These are phyloP conservation scores for Tubosaeta sp. DNA, from an alignment of 768 basidiomycete genomes.

Conservation along the genomic window DNA sequence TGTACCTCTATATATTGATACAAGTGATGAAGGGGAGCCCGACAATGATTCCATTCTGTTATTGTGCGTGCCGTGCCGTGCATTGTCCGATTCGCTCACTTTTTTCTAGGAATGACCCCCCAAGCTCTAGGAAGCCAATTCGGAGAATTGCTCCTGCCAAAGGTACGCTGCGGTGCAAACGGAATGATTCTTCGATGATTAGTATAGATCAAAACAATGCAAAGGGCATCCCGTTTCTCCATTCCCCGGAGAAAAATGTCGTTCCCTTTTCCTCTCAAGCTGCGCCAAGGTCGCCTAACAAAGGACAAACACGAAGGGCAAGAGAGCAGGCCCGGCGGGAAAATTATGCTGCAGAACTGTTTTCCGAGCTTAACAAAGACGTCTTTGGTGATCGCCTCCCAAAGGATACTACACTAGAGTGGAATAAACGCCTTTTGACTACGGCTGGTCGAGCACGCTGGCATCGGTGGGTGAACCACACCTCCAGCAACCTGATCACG, in stretches of 20 bases:
- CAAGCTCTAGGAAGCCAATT: constrained; percentile 44
- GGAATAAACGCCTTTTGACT: constrained; percentile 62
- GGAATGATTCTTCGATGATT: neutral
- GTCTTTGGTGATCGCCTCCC: constrained; percentile 59
- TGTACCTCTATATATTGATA: constrained; percentile 25
- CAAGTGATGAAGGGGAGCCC: constrained; percentile 30
- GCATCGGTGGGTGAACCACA: constrained; percentile 42
- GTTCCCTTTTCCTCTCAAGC: neutral
- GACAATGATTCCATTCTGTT: constrained; percentile 37
- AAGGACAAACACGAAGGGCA: constrained; percentile 29
- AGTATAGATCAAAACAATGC: constrained; percentile 8
- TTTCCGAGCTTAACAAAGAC: constrained; percentile 51
- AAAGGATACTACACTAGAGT: constrained; percentile 49
- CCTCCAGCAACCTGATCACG: neutral
- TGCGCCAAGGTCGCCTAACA: constrained; percentile 15
- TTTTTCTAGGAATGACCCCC: constrained; percentile 43
- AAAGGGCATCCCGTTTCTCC: constrained; percentile 4
- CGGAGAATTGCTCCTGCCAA: constrained; percentile 13
- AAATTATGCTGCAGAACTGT: constrained; percentile 56
- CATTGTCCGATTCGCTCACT: constrained; percentile 3
- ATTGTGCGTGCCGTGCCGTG: constrained; percentile 28
- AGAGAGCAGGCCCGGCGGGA: constrained; percentile 44
- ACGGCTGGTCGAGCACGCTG: constrained; percentile 72
- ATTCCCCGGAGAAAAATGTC: constrained; percentile 9
- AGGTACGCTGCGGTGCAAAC: neutral